Evolutionary conservation across 176 grass and related monocot species (phyloP), one percentile per base, ranked within the genome.

Genomic region (Puya raimondii): DNA sequence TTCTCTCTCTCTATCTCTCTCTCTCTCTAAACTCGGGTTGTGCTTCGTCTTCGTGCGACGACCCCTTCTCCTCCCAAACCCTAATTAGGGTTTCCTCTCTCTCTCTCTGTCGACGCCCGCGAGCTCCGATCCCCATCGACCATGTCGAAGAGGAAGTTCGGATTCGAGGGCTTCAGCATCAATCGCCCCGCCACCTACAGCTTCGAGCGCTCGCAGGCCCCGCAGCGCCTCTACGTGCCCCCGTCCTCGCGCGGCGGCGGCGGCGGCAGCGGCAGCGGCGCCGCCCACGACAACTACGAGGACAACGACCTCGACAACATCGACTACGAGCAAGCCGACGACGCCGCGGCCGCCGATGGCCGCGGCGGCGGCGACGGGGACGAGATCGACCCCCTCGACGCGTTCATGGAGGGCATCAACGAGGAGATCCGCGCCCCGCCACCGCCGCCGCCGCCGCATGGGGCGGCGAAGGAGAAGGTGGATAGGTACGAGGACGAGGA

Each of bases 291-390:
- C 75, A 77, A 78, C 64, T 51, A 70, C 50, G 86, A 90, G 13
- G 93, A 92, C 57, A 65, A 74, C n/a, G 94, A 97, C 82, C 82
- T 97, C 58, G 94, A 97, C 65, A 84, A 97, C 80, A 97, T 92
- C 58, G 82, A 88, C 20, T 92, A 90, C 86, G 88, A 79, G 20
- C 80, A 92, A 23, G 1, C 16, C 25, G 76, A 79, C 33, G 56
- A 49, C 10, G 47, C 57, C 49, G 85, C 91, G 59, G 15, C 76
- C 9, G 22, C 22, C 9, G 68, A 66, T 9, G 66, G 56, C 63
- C 53, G 71, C 16, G 7, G 63, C 6, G 69, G 18, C 1, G 65
- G 50, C 56, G 84, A 18, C 10, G 84, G 29, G 9, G 80, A 22
- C 0, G 84, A 97, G 70, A 80, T 97, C 74, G 93, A 97, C 51